These are phyloP conservation scores for Imleria badia DNA, from an alignment of 768 basidiomycete species.

Conservation along the genomic window DNA sequence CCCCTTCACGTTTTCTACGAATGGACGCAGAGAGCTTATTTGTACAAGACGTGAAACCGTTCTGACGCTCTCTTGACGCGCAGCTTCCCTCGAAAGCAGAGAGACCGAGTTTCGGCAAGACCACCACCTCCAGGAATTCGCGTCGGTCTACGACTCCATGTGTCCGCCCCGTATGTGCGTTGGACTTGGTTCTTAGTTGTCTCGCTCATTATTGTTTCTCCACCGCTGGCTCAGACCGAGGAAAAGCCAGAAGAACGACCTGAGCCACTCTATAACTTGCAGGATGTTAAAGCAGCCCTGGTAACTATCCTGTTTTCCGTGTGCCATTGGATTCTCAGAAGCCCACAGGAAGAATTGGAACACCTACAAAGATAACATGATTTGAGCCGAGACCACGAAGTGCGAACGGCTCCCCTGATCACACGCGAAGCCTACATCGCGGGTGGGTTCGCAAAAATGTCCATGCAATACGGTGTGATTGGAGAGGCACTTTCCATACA, in stretches of 20 bases:
- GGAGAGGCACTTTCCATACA: slow-evolving; percentile 36
- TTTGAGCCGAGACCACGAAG: slow-evolving; percentile 24
- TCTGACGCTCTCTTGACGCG: neutral
- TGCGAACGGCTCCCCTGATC: slow-evolving; percentile 46
- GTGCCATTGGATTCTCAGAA: neutral
- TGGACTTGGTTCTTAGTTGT: neutral
- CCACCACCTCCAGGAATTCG: neutral
- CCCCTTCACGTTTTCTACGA: slow-evolving; percentile 8
- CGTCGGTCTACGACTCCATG: neutral
- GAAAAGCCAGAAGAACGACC: neutral
- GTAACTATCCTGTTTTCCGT: neutral
- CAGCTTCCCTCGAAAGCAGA: neutral
- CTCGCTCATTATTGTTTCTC: neutral
- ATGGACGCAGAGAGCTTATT: neutral
- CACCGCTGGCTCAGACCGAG: neutral
- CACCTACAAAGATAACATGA: slow-evolving; percentile 3
- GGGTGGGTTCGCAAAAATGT: slow-evolving; percentile 22
- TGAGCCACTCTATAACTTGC: slow-evolving; percentile 5
- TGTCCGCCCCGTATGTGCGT: neutral
- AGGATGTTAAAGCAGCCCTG: slow-evolving; percentile 2
- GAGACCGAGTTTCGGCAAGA: neutral
- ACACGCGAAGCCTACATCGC: slow-evolving; percentile 43
- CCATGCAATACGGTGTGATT: slow-evolving; percentile 58
- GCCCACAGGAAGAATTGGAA: slow-evolving; percentile 5
- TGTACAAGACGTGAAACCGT: neutral